Base-by-base conservation (phyloP, 2,329 filamentous ascomycete genomes). In the Fonsecaea erecta region DNA sequence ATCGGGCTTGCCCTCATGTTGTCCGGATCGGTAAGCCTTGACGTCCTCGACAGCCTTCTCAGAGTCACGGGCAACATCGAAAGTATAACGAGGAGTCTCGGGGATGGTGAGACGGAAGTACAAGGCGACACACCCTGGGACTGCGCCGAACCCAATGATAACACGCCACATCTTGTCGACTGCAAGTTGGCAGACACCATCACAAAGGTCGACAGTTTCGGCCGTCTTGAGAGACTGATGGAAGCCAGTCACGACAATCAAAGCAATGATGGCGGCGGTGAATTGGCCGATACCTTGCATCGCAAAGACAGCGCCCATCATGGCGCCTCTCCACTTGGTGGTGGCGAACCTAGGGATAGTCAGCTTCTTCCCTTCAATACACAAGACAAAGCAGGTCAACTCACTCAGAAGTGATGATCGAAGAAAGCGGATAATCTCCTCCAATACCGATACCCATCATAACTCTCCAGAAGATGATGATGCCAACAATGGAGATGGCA, bases 141-240 rank as follows among this genome's bases (percentile, higher is more conserved):
- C 86, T 52, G 90, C 90, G 70, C 91, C 91, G 73, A 93, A 90
- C 12, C 91, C 91, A 73, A 95, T 91, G 55, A 95, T 83, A 14
- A 88, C 83, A 71, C 91, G 86, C 91, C 91, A 95, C 89, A 93
- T 93, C 83, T 92, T 93, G 80, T 95, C 91, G 5, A 93, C 90
- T 0, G 91, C 90, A 0, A 85, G 74, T 62, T 85, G 85, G 73
- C 91, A 95, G 46, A 79, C 81, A 30, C 82, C 83, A 59, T 84
- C 82, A 76, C 92, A 95, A 53, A 81, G 76, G 30, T 79, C 80
- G 3, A 84, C 81, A 4, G 79, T 80, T 30, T 80, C 74, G 14
- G 86, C 84, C 0, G 78, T 77, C 56, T 81, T 72, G 0, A 92
- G 83, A 4, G 86, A 85, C 16, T 84, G 79, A 77, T 87, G 90